phyloP scores from a whole-genome alignment of 192 early-diverging fungal genomes.

The Rhizophagus prolifer region DNA sequence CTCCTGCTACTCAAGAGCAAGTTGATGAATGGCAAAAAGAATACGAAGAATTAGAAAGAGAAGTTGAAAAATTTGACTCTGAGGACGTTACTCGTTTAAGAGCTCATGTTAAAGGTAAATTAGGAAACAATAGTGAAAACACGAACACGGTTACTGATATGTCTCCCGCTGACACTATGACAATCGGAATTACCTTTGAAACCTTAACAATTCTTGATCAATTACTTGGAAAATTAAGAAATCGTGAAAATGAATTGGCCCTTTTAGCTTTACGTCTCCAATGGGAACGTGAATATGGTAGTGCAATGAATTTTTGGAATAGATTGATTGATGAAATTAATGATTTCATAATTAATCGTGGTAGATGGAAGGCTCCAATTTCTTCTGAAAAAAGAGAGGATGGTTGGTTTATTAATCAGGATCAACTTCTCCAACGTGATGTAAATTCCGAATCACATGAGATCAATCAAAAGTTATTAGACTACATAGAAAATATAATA shows the following conservation, averaged over 20 bases:
- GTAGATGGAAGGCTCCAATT: conserved; percentile 28
- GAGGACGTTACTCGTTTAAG: conserved; percentile 46
- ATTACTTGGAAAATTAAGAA: conserved; percentile 35
- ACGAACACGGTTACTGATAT: conserved; percentile 32
- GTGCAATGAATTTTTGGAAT: conserved; percentile 32
- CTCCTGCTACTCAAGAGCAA: conserved; percentile 29
- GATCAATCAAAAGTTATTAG: conserved; percentile 26
- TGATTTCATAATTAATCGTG: conserved; percentile 25
- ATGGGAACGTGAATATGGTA: conserved; percentile 41
- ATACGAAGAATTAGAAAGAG: conserved; percentile 34
- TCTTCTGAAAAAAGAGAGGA: conserved; percentile 2
- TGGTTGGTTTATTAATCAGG: conserved; percentile 10
- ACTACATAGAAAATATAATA: conserved; percentile 38
- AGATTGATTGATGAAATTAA: conserved; percentile 23
- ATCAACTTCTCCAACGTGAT: conserved; percentile 17
- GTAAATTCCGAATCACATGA: conserved; percentile 1
- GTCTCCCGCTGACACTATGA: conserved; percentile 48
- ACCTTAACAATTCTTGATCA: conserved; percentile 43
- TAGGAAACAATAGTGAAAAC: conserved; percentile 27
- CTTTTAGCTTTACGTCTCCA: conserved; percentile 35
- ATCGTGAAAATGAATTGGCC: conserved; percentile 36
- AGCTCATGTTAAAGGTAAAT: conserved; percentile 44
- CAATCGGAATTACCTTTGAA: conserved; percentile 46
- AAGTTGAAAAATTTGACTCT: conserved; percentile 42
- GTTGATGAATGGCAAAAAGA: conserved; percentile 35